These are phyloP conservation scores for Colletotrichum sp. DNA, from an alignment of 2,329 filamentous ascomycete species.

Conservation along the genomic window DNA sequence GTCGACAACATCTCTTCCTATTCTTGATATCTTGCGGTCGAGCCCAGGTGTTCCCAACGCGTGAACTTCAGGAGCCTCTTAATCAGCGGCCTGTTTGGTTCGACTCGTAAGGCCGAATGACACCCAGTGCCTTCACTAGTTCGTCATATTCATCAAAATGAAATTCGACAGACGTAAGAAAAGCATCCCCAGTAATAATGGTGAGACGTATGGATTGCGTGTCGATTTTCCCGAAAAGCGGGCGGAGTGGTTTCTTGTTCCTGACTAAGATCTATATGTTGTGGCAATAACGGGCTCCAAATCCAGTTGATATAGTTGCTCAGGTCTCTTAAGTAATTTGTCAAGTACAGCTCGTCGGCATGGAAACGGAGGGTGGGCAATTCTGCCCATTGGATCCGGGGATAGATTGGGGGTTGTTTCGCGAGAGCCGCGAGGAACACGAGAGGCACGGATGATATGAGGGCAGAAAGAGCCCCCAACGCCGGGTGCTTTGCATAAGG, in stretches of 20 bases:
- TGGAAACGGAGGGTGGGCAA: background rate
- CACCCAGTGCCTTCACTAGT: too few relatives aligned
- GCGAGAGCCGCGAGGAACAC: background rate
- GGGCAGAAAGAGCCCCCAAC: background rate
- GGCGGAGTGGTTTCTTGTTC: background rate
- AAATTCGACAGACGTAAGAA: background rate
- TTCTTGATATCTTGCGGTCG: background rate
- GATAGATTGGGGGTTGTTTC: background rate
- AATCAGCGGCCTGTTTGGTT: background rate
- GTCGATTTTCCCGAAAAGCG: background rate
- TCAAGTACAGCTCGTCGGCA: background rate
- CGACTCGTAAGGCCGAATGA: background rate
- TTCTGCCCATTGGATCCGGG: background rate
- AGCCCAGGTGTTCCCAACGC: fast-evolving
- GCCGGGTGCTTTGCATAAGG: background rate
- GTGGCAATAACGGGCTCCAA: background rate
- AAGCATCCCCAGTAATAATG: background rate
- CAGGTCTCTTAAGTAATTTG: background rate
- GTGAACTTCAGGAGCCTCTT: background rate
- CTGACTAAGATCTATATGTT: background rate
- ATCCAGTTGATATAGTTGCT: background rate
- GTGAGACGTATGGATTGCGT: background rate
- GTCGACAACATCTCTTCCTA: background rate
- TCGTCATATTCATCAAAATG: background rate
- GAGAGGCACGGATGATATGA: background rate